Evolutionary conservation across 345 rosid species (phyloP).

Genomic region (Eucalyptus guilfoylei): DNA sequence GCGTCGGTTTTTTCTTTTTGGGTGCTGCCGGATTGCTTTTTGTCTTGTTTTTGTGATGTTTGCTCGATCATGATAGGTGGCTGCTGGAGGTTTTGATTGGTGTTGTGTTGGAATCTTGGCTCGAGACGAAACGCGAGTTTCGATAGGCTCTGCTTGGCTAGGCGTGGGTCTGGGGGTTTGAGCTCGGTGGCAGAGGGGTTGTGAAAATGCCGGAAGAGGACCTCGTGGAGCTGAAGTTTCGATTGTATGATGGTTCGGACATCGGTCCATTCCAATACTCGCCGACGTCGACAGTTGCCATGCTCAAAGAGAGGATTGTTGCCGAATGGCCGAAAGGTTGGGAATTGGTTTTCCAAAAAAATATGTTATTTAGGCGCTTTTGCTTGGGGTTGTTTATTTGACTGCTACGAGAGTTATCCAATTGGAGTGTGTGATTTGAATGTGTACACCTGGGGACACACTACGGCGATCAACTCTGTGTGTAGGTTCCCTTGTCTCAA

Average conservation of each 20-base stretch:
- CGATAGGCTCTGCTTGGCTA: background rate
- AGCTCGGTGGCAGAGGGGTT: conserved; percentile 2
- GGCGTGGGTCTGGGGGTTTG: background rate
- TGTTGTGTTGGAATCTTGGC: background rate
- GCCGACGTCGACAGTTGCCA: conserved; percentile 59
- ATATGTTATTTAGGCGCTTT: background rate
- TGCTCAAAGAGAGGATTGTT: conserved; percentile 72
- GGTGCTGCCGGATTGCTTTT: background rate
- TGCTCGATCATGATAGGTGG: background rate
- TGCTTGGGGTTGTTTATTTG: background rate
- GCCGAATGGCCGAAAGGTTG: conserved; percentile 91
- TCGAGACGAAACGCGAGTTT: background rate
- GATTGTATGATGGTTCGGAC: conserved; percentile 87
- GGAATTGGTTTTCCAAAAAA: background rate
- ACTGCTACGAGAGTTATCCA: background rate
- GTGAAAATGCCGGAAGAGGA: conserved; percentile 76
- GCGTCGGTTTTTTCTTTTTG: background rate
- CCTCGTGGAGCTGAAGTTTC: conserved; percentile 72
- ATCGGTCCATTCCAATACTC: conserved; percentile 85
- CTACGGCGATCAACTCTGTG: background rate
- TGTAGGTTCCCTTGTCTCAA: background rate
- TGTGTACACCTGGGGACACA: background rate
- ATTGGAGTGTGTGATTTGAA: background rate
- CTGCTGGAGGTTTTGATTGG: background rate
- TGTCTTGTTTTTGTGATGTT: background rate